These are phyloP conservation scores for Liquidambar formosana DNA, from an alignment of 164 flowering plant genomes.

Conservation along the genomic window DNA sequence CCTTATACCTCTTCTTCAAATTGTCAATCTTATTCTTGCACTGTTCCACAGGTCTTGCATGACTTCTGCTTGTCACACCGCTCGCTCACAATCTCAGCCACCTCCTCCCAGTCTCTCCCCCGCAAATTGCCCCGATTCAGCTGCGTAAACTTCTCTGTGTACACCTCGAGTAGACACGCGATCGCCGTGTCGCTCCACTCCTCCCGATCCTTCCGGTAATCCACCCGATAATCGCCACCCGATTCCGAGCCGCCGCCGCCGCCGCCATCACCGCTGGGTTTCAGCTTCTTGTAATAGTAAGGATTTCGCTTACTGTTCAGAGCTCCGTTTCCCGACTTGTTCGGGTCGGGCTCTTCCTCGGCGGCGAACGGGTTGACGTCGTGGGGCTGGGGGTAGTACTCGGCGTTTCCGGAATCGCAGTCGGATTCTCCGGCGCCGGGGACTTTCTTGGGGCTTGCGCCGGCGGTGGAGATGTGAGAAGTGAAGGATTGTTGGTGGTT, in stretches of 20 bases:
- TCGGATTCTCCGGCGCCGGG: background rate
- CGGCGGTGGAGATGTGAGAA: too few species aligned
- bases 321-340: too few species aligned
- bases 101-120: slow-evolving; percentile 55
- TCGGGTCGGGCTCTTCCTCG: background rate
- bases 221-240: slow-evolving; percentile 7
- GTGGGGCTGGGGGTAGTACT: background rate
- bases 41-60: slow-evolving; percentile 16
- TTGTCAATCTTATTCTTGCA: slow-evolving; percentile 26
- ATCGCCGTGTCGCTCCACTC: slow-evolving; percentile 55
- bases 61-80: slow-evolving; percentile 11
- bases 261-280: too few species aligned
- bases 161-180: slow-evolving; percentile 38
- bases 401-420: slow-evolving; percentile 1
- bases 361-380: background rate
- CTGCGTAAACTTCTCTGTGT: slow-evolving; percentile 44
- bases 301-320: too few species aligned
- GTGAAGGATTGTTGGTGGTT: too few species aligned
- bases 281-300: too few species aligned
- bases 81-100: slow-evolving; percentile 35
- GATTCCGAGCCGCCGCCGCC: too few species aligned
- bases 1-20: slow-evolving; percentile 24
- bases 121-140: slow-evolving; percentile 45
- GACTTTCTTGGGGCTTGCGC: too few species aligned
- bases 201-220: slow-evolving; percentile 45